Evolutionary conservation across 495 filamentous ascomycete species (phyloP).

Genomic region (Parathielavia appendiculata): DNA sequence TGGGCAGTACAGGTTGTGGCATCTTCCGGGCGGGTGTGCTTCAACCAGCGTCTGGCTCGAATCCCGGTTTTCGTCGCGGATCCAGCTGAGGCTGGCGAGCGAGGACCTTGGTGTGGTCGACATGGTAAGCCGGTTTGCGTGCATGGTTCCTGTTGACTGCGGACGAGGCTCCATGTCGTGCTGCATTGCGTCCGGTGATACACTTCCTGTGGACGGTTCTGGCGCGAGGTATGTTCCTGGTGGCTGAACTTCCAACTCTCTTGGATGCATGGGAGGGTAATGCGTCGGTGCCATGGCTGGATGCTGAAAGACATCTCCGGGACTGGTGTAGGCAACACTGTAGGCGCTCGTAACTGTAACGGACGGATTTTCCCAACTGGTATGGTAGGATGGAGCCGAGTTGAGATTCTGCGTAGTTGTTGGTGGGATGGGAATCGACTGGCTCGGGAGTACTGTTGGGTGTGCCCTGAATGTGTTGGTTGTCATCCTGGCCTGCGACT

Average conservation of each 20-base stretch:
- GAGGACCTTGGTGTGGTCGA: conserved; percentile 26
- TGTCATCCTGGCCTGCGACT: conserved; percentile 7
- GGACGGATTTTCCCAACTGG: conserved; percentile 16
- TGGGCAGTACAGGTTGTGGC: conserved; percentile 25
- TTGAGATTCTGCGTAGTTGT: conserved; percentile 10
- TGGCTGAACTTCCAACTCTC: conserved; percentile 13
- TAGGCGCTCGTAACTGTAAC: conserved; percentile 18
- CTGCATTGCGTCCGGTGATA: conserved; percentile 13
- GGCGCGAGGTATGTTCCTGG: conserved; percentile 4
- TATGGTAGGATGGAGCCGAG: conserved; percentile 11
- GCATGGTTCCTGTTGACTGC: conserved; percentile 16
- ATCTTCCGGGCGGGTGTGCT: conserved; percentile 24
- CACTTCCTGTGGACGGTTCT: conserved; percentile 6
- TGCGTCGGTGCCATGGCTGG: conserved; percentile 15
- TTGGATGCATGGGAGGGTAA: conserved; percentile 14
- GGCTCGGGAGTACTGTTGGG: conserved; percentile 13
- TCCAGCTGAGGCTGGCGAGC: conserved; percentile 20
- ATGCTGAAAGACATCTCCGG: conserved; percentile 17
- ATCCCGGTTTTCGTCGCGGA: conserved; percentile 30
- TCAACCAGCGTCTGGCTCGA: conserved; percentile 32
- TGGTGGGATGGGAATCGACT: conserved; percentile 11
- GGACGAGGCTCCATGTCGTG: conserved; percentile 13
- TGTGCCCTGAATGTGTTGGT: conserved; percentile 7
- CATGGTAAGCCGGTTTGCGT: conserved; percentile 16
- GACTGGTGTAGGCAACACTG: conserved; percentile 20